phyloP scores from a whole-genome alignment of 169 alveolate species.

The Miamiensis avidus region DNA sequence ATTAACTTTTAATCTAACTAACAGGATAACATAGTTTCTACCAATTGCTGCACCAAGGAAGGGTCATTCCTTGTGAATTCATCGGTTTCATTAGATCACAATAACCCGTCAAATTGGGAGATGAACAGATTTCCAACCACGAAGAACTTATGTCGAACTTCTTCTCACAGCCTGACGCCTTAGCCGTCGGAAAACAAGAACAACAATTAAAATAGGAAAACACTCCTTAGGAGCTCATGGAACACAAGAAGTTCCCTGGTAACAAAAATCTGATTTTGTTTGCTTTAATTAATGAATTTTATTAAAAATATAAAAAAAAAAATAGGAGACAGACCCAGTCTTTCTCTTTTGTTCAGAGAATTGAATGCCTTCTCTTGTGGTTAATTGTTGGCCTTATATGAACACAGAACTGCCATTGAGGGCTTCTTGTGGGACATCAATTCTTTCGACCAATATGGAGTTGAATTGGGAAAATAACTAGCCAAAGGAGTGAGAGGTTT shows the following conservation, averaged over 20 bases:
- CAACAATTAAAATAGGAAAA: conserved; percentile 79
- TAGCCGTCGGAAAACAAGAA: conserved; percentile 95
- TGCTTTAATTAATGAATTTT: too few relatives aligned
- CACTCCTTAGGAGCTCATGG: conserved; percentile 80
- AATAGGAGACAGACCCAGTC: conserved; percentile 94
- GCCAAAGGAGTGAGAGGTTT: conserved; percentile 75
- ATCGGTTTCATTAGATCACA: conserved; percentile 96
- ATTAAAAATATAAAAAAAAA: too few relatives aligned
- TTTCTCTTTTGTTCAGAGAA: conserved; percentile 85
- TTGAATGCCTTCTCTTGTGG: conserved; percentile 92
- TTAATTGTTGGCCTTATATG: conserved; percentile 95
- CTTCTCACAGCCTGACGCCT: conserved; percentile 99
- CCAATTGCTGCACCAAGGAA: conserved; percentile 98
- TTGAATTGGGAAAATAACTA: conserved; percentile 91
- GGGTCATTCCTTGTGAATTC: conserved; percentile 95
- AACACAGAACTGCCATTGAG: conserved; percentile 97
- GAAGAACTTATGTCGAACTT: conserved; percentile 98
- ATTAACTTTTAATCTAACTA: conserved; percentile 1
- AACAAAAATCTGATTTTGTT: neutral
- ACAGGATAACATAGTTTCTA: conserved; percentile 88
- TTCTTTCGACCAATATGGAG: conserved; percentile 99
- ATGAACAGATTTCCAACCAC: conserved; percentile 77
- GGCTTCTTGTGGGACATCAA: conserved; percentile 96
- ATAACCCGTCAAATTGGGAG: conserved; percentile 74
- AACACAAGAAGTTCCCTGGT: conserved; percentile 94